phyloP scores from a whole-genome alignment of 805 yeast genomes.

The Wickerhamiella allomyrinae region DNA sequence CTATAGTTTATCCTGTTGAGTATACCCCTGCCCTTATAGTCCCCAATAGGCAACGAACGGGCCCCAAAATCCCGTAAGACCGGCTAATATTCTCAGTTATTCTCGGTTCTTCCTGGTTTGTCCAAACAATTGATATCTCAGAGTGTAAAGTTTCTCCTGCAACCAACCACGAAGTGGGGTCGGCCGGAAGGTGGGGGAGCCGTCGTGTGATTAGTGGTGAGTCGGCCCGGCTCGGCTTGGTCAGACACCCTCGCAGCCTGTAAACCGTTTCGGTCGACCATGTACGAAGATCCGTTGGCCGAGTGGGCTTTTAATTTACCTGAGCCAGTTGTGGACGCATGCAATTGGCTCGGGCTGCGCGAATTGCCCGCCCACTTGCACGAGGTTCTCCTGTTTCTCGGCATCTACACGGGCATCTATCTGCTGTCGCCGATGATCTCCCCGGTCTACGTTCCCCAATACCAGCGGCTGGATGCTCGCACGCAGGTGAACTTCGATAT shows the following conservation, averaged over 20 bases:
- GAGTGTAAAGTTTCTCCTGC: no score
- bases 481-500: slow-evolving; percentile 68
- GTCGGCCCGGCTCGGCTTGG: no score
- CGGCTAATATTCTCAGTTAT: no score
- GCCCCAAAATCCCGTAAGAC: no score
- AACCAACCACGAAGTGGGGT: no score
- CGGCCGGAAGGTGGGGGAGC: no score
- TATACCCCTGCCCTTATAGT: no score
- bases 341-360: slow-evolving; percentile 16
- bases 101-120: no score
- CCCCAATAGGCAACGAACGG: no score
- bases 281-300: slow-evolving; percentile 15
- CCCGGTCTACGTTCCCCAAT: slow-evolving; percentile 33
- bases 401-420: slow-evolving; percentile 46
- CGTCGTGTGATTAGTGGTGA: no score
- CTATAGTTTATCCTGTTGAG: no score
- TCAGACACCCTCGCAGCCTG: neutral
- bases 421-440: slow-evolving; percentile 39
- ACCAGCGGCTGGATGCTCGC: slow-evolving; percentile 33
- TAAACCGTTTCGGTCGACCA: neutral
- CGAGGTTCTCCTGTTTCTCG: slow-evolving; percentile 48
- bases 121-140: no score
- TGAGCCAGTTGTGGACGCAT: slow-evolving; percentile 4
- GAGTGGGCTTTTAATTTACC: slow-evolving; percentile 7
- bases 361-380: slow-evolving; percentile 34